phyloP scores from a whole-genome alignment of 495 filamentous ascomycete genomes.

The Chaetomium fimeti region DNA sequence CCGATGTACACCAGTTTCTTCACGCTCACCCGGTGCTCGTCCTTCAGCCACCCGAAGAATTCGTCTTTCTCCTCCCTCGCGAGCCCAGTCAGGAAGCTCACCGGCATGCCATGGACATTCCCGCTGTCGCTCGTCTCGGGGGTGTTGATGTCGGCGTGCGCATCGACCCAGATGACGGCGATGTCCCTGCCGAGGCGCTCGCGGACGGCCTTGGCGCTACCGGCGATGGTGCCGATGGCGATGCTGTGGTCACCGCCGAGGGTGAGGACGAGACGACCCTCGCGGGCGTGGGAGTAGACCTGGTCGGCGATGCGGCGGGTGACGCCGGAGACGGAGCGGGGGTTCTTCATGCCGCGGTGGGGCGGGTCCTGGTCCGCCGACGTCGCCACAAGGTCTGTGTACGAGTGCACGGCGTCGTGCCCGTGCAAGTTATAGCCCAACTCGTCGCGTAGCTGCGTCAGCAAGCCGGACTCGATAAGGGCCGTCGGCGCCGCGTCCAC shows the following conservation, averaged over 20 bases:
- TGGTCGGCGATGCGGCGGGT: slow-evolving; percentile 75
- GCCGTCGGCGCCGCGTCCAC: slow-evolving; percentile 92
- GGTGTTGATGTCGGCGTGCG: slow-evolving; percentile 95
- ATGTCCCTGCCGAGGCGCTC: slow-evolving; percentile 79
- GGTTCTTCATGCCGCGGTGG: slow-evolving; percentile 89
- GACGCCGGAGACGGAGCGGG: slow-evolving; percentile 83
- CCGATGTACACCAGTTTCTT: slow-evolving; percentile 97
- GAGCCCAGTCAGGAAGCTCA: slow-evolving; percentile 85
- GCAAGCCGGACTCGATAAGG: slow-evolving; percentile 83
- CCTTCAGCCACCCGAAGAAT: slow-evolving; percentile 83
- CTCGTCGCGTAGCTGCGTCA: slow-evolving; percentile 77
- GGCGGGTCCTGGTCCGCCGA: slow-evolving; percentile 58
- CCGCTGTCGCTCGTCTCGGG: slow-evolving; percentile 86
- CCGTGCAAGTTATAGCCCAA: slow-evolving; percentile 84
- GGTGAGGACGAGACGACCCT: slow-evolving; percentile 86
- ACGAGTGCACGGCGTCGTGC: slow-evolving; percentile 80
- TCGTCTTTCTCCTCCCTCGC: slow-evolving; percentile 69
- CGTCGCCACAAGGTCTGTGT: slow-evolving; percentile 70
- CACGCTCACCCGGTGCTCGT: slow-evolving; percentile 57
- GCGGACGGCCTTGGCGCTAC: slow-evolving; percentile 76
- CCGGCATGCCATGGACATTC: slow-evolving; percentile 98
- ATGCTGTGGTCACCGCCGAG: slow-evolving; percentile 96
- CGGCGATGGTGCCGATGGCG: slow-evolving; percentile 87
- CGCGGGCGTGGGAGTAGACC: slow-evolving; percentile 80
- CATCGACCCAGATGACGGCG: slow-evolving; percentile 97